Percentiles rank a stretch among this genome's conserved stretches.
phyloP scores from a whole-genome alignment of 768 basidiomycete species.

The Pisolithus orientalis region DNA sequence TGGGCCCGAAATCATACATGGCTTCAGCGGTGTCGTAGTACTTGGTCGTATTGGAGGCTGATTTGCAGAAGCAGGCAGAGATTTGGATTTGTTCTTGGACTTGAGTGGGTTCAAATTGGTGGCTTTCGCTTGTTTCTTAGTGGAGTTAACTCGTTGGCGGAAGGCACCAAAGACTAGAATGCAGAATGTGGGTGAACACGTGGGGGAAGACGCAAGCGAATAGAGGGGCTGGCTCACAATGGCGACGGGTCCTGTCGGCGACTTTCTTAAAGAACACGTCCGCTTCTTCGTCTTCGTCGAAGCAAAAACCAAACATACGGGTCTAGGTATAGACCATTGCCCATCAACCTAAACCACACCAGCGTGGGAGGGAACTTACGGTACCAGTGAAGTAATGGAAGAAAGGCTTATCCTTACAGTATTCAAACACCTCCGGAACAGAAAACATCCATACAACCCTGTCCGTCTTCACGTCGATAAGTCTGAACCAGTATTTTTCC shows the following conservation, averaged over 20 bases:
- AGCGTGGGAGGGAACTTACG: constrained; percentile 40
- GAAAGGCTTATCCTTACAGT: constrained; percentile 81
- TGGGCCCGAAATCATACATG: constrained; percentile 49
- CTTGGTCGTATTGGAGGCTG: constrained; percentile 12
- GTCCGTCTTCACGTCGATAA: constrained; percentile 49
- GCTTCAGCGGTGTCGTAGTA: constrained; percentile 32
- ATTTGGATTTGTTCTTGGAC: constrained; percentile 5
- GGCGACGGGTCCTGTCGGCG: constrained; percentile 42
- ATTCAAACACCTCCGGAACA: constrained; percentile 55
- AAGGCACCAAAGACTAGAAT: constrained; percentile 21
- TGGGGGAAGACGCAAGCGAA: not conserved
- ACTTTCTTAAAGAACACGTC: constrained; percentile 56
- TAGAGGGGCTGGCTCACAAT: constrained; percentile 21
- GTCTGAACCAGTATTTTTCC: constrained; percentile 55
- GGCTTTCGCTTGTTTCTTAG: constrained; percentile 18
- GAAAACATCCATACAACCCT: constrained; percentile 67
- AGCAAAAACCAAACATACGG: constrained; percentile 50
- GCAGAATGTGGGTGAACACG: not conserved
- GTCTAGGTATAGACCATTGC: constrained; percentile 12
- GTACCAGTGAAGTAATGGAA: constrained; percentile 87
- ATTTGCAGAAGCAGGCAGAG: not conserved
- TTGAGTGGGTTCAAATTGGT: constrained; percentile 5
- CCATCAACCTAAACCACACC: not conserved
- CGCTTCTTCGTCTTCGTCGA: constrained; percentile 57
- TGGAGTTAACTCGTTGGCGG: constrained; percentile 15